Base-by-base conservation (phyloP, 2,329 filamentous ascomycete genomes). In the Chrysosporium queenslandicum region DNA sequence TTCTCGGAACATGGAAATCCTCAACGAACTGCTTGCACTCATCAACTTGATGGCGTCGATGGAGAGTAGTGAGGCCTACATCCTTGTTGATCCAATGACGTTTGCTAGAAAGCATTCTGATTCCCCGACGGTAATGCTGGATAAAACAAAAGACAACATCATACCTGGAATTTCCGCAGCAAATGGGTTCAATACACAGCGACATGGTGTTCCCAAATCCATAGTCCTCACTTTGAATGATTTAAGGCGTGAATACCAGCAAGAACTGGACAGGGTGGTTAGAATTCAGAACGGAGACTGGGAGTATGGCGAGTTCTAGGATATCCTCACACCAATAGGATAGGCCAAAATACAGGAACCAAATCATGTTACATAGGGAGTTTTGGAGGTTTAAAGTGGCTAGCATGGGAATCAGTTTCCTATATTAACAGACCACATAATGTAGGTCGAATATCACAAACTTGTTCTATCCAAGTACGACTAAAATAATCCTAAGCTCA, bases 11-110 rank as follows among this genome's bases (percentile, higher is more conserved):
- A 76, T 78, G 54, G 75, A 74, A 34, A 64, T 82, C 43, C 63
- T 71, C 43, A 80, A 86, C 59, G 85, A 87, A 62, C 92, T 94
- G 61, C 73, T 97, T n/a, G 77, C 89, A 56, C 78, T 98, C 41
- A 94, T 98, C 72, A 98, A 98, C 66, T 84, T 88, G 0, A 75
- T 98, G 55, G 87, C 86, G 58, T 95, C 88, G 58, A 88, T 96
- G 37, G 82, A 86, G 46, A 75, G 82, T 53, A 81, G 87, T 56
- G 86, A 95, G 62, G 85, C 84, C 1, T 98, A 94, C 79, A 65
- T 82, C 20, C 62, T 72, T n/a, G 70, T 82, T 18, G 76, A 77
- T 16, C 21, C 45, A 47, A 14, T 7, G 11, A 14, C 40, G 27
- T 42, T 42, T 3, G 6, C 40, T 12, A 14, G 14, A 14, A n/a